phyloP scores from a whole-genome alignment of 257 asterid genomes.

The Solanum boliviense region DNA sequence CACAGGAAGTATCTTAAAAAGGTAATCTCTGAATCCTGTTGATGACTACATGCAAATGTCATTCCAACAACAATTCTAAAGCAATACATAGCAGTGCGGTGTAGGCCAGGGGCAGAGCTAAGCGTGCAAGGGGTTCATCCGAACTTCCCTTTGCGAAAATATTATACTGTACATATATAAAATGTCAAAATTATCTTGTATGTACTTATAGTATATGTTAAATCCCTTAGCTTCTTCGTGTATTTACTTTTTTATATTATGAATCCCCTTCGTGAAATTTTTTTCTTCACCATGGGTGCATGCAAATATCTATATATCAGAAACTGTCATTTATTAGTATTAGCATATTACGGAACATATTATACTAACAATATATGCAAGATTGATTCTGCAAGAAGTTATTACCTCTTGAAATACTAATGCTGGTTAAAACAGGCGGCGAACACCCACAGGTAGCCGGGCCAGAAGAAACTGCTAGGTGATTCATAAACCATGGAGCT shows the following conservation, averaged over 20 bases:
- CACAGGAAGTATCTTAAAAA: constrained; percentile 76
- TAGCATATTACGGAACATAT: neutral
- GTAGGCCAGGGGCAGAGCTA: neutral
- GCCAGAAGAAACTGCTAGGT: neutral
- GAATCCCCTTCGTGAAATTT: neutral
- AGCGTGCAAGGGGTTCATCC: neutral
- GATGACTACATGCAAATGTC: neutral
- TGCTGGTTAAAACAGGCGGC: neutral
- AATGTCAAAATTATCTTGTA: neutral
- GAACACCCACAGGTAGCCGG: neutral
- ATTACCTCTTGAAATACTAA: neutral
- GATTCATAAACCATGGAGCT: neutral
- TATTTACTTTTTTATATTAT: neutral
- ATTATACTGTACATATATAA: neutral
- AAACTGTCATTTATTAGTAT: neutral
- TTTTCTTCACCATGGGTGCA: neutral
- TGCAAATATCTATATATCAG: neutral
- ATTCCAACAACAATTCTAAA: neutral
- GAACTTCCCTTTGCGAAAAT: neutral
- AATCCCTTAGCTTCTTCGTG: neutral
- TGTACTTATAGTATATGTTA: neutral
- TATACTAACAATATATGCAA: neutral
- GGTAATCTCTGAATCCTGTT: constrained; percentile 22
- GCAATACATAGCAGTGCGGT: neutral
- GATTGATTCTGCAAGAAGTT: neutral